A percentile compares a stretch with the other conserved stretches of the same genome.
Evolutionary conservation across 768 basidiomycete species (phyloP).

Genomic region (Termitomyces sp.): DNA sequence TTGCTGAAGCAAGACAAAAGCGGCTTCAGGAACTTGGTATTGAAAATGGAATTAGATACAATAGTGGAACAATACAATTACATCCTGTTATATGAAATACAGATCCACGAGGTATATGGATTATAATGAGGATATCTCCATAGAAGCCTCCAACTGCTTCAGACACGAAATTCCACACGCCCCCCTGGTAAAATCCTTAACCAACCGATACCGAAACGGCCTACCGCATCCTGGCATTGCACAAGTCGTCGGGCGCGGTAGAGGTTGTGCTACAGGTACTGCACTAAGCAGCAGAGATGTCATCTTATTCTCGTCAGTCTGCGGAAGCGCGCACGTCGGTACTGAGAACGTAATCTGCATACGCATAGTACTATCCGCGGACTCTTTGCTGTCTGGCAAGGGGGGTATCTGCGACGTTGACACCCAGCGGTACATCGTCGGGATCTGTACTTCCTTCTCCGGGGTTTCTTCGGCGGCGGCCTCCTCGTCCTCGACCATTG

Average conservation of each 20-base stretch:
- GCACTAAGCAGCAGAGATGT: not conserved
- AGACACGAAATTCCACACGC: conserved; percentile 68
- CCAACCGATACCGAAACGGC: conserved; percentile 58
- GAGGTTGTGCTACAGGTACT: not conserved
- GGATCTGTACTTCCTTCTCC: conserved; percentile 20
- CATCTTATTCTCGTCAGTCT: not conserved
- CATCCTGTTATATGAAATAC: not conserved
- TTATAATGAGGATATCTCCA: not conserved
- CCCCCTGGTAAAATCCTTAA: conserved; percentile 54
- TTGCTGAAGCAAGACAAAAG: not conserved
- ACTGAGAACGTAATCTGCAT: conserved; percentile 53
- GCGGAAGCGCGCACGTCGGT: conserved; percentile 24
- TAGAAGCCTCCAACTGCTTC: conserved; percentile 39
- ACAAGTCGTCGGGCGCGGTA: conserved; percentile 29
- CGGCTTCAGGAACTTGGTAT: not conserved
- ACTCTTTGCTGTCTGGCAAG: not conserved
- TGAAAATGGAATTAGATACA: not conserved
- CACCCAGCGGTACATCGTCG: conserved; percentile 71
- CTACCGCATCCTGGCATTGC: conserved; percentile 53
- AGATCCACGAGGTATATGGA: not conserved
- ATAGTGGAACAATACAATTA: not conserved
- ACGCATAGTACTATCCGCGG: not conserved
- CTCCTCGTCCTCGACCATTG: not conserved
- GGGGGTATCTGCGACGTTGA: conserved; percentile 41
- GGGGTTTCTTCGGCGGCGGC: conserved; percentile 35